Conservation (phyloP, 257 asterid species). For the Voacanga thouarsii region DNA sequence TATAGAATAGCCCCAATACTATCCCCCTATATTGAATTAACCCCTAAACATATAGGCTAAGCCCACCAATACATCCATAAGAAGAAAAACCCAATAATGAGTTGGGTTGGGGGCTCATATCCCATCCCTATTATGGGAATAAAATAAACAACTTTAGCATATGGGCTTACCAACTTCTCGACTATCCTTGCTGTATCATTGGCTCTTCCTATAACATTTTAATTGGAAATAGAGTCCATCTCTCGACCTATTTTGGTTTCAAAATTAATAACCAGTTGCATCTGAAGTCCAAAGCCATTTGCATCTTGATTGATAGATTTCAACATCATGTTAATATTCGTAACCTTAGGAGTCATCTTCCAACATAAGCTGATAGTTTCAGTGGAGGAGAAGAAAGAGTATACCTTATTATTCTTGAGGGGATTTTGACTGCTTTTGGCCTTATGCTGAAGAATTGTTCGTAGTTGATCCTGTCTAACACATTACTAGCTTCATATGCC, state of each 20-base stretch:
- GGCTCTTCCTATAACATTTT: conserved; percentile 4
- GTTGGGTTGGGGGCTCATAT: no score
- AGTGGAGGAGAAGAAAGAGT: not conserved
- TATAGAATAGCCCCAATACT: no score
- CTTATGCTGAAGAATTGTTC: not conserved
- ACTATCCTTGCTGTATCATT: conserved; percentile 1
- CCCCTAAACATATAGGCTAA: no score
- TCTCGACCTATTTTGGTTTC: not conserved
- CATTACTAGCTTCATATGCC: no score
- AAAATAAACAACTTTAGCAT: not conserved
- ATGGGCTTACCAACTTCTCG: not conserved
- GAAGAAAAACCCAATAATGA: no score
- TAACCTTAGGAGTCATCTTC: not conserved
- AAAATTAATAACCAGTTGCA: not conserved
- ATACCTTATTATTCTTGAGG: not conserved
- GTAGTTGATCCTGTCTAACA: no score
- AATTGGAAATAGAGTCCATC: not conserved
- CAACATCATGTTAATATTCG: not conserved
- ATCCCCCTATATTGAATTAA: no score
- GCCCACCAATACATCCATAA: no score
- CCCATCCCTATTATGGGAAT: conserved; percentile 21
- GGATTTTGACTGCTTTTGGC: not conserved
- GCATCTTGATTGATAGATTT: not conserved
- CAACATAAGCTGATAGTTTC: not conserved
- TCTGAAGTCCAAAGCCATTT: not conserved